These are phyloP conservation scores for Termitomyces heimii DNA, from an alignment of 768 basidiomycete species.

Conservation along the genomic window DNA sequence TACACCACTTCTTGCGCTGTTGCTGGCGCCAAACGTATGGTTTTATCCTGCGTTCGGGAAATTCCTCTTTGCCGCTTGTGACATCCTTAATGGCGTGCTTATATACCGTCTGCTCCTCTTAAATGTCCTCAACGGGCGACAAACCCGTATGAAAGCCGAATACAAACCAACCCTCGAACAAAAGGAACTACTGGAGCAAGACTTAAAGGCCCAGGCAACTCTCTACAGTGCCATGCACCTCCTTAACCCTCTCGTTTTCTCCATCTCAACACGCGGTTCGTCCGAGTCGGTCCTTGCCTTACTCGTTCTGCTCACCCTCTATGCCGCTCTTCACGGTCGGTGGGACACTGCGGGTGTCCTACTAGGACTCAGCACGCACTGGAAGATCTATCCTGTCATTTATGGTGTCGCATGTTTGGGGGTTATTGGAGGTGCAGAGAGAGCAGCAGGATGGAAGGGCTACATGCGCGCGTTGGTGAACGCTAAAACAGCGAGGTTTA, in stretches of 20 bases:
- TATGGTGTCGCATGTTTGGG: constrained; percentile 79
- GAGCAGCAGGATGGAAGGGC: constrained; percentile 14
- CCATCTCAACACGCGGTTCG: constrained; percentile 95
- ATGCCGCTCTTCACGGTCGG: constrained; percentile 46
- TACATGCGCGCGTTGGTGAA: constrained; percentile 41
- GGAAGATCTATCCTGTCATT: constrained; percentile 96
- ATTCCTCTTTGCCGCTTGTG: constrained; percentile 78
- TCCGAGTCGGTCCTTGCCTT: constrained; percentile 85
- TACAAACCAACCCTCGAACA: background rate
- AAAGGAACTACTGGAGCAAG: background rate
- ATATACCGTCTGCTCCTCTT: constrained; percentile 58
- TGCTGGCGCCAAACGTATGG: constrained; percentile 76
- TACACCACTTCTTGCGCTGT: constrained; percentile 83
- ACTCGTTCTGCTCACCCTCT: constrained; percentile 69
- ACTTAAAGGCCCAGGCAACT: constrained; percentile 29
- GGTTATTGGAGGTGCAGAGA: constrained; percentile 29
- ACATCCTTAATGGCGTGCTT: constrained; percentile 72
- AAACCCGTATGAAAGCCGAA: background rate
- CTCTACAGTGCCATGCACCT: constrained; percentile 71
- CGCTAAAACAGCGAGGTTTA: constrained; percentile 55
- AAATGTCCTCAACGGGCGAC: constrained; percentile 29
- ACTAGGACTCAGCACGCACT: constrained; percentile 83
- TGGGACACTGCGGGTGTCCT: constrained; percentile 67
- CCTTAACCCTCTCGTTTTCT: constrained; percentile 90
- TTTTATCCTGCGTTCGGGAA: constrained; percentile 88